Base-by-base conservation (phyloP, 352 stramenopile genomes). In the Phytophthora podocarpi region DNA sequence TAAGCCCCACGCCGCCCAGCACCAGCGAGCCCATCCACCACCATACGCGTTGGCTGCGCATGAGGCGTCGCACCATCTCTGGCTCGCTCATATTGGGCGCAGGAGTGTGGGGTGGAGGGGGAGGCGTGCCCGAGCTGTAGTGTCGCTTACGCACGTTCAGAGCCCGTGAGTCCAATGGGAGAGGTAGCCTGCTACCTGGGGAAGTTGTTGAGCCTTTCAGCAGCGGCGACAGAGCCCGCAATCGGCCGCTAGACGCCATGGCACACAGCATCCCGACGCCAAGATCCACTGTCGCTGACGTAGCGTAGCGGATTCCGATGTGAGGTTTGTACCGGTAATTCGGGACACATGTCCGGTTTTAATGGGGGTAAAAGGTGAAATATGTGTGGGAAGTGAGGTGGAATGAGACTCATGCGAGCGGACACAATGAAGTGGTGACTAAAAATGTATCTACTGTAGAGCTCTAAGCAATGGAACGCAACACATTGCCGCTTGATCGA, bases 1-100 rank as follows among this genome's bases (percentile, higher is more conserved):
- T 70, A 28, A 94, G 72, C 35, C 69, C 79, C 45, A 89, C 72
- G 2, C 72, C 71, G 0, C 68, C 42, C 18, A 89, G 39, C 5
- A 74, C 57, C 0, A 74, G 15, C 0, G 69, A 78, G 8, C 76
- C 74, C 1, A 89, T 6, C 79, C 80, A 91, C 56, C 72, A 75
- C 74, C 73, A 91, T 18, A 80, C 63, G 8, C 78, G 72, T 59
- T 91, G 78, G 36, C 70, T 83, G 2, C 78, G 78, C 40, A 73
- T 71, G 30, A 86, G 58, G 18, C 59, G 72, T 26, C 58, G 47
- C 4, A 76, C 55, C 59, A 78, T 68, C 56, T 80, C 67, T 6
- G 72, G 67, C 37, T 90, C 80, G 57, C 66, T 87, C 61, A 88
- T 51, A 37, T 43, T 47, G 13, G 26, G n/a, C 9, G 32, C 11